Base-by-base conservation (phyloP, 2,329 filamentous ascomycete species). In the Ceratocystiopsis brevicomis region DNA sequence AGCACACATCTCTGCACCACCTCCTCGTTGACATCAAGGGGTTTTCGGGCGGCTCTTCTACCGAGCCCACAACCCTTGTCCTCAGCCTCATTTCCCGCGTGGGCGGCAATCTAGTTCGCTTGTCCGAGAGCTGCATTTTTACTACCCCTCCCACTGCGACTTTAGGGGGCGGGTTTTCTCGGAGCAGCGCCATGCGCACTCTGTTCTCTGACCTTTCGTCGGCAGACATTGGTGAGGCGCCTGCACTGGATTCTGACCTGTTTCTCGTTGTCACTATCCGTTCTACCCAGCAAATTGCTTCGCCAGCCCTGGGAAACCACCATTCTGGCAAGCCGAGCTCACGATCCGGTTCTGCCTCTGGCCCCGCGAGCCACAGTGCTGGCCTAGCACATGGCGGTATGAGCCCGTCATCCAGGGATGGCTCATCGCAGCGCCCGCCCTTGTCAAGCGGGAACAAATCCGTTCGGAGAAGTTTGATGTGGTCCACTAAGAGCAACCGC, bases 191-290 rank as follows among this genome's bases (percentile, higher is more conserved):
- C 54, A 73, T 87, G 56, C 84, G 81, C 54, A 92, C 86, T 0
- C 67, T 98, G 2, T 95, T 96, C 52, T 78, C 84, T 3, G 86
- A 96, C 53, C 65, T 98, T 16, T 84, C 78, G 36, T 73, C 82
- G 1, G 71, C 77, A 40, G 87, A 95, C 53, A 69, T 78, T 46
- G 75, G 75, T 19, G 74, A 77, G 40, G 58, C 64, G 1, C 63
- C 69, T 1, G 67, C 78, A 3, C 69, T 73, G 10, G 80, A 81
- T 40, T 73, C 74, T 4, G 80, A 85, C 42, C 62, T 96, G 17
- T 95, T 82, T 56, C 68, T 98, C 1, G 77, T 95, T 4, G 80
- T 90, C 49, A 85, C 82, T 53, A 73, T 95, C 9, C 69, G 85
- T 40, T 71, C 76, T 3, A 60, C 65, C 0, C 68, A 74, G 45